Percentiles rank a stretch among this genome's conserved stretches.
Evolutionary conservation across 2,329 filamentous ascomycete genomes (phyloP).

Genomic region (Geosmithia morbida): DNA sequence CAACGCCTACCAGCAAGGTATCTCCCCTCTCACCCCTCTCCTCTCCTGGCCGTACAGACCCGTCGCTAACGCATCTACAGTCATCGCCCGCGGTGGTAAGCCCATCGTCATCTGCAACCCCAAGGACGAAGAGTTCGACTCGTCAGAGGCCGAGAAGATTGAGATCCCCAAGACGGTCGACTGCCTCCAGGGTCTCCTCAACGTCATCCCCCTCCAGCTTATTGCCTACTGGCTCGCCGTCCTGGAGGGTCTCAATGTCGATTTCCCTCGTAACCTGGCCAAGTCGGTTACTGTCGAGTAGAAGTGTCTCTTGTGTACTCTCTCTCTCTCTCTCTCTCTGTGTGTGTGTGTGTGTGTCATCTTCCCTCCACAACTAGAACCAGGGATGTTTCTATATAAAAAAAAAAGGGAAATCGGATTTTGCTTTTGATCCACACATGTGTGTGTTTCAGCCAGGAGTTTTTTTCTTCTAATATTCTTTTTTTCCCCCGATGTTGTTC

Average conservation of each 20-base stretch:
- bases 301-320: slow-evolving; percentile 14
- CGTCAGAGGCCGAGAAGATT: slow-evolving; percentile 86
- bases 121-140: slow-evolving; percentile 74
- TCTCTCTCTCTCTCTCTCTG: no score
- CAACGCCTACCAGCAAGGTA: slow-evolving; percentile 96
- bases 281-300: slow-evolving; percentile 99
- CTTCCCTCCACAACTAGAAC: no score
- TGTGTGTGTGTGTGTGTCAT: no score
- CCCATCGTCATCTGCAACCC: slow-evolving; percentile 98
- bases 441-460: no score
- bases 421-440: no score
- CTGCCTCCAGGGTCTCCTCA: slow-evolving; percentile 88
- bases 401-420: no score
- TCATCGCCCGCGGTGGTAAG: slow-evolving; percentile 88
- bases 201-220: slow-evolving; percentile 92
- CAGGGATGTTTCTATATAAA: no score
- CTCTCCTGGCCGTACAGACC: no score
- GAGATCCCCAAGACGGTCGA: slow-evolving; percentile 95
- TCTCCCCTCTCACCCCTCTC: slow-evolving; percentile 11
- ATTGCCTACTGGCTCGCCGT: slow-evolving; percentile 99
- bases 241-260: slow-evolving; percentile 88
- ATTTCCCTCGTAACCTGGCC: slow-evolving; percentile 96
- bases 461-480: no score
- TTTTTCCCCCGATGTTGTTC: no score
- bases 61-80: slow-evolving; percentile 31